phyloP scores from a whole-genome alignment of 805 yeast genomes.

The Ogataea pignaliae region DNA sequence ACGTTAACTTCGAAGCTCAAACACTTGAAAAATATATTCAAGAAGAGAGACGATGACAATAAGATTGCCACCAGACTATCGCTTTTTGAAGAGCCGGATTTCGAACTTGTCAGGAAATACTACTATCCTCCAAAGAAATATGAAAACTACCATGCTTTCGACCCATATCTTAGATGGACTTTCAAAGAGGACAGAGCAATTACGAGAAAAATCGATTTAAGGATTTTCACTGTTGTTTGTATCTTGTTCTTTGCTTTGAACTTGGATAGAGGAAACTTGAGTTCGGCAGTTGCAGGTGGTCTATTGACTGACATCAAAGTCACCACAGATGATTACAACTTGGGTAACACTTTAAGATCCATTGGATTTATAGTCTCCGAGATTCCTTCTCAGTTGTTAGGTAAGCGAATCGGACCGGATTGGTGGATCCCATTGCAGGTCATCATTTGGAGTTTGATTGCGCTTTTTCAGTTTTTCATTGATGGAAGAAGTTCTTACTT shows the following conservation, averaged over 20 bases:
- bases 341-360: constrained; percentile 42
- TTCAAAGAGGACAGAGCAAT: constrained; percentile 10
- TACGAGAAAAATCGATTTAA: constrained; percentile 10
- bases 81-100: constrained; percentile 13
- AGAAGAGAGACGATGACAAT: constrained; percentile 2
- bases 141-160: constrained; percentile 12
- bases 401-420: constrained; percentile 57
- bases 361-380: constrained; percentile 49
- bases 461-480: constrained; percentile 33
- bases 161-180: constrained; percentile 15
- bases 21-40: constrained; percentile 5
- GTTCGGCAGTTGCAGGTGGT: constrained; percentile 52
- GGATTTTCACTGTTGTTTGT: constrained; percentile 10
- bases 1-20: constrained; percentile 4
- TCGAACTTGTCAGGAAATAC: constrained; percentile 7
- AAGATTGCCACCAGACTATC: constrained; percentile 13
- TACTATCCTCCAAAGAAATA: constrained; percentile 9
- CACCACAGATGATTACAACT: constrained; percentile 50
- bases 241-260: constrained; percentile 52
- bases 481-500: constrained; percentile 24
- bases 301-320: constrained; percentile 43
- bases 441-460: constrained; percentile 47
- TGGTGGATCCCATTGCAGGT: constrained; percentile 54
- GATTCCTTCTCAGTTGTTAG: constrained; percentile 56
- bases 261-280: constrained; percentile 49